Evolutionary conservation across 1,139 yeast genomes (phyloP).

Genomic region (Trichomonascaceae sp.): DNA sequence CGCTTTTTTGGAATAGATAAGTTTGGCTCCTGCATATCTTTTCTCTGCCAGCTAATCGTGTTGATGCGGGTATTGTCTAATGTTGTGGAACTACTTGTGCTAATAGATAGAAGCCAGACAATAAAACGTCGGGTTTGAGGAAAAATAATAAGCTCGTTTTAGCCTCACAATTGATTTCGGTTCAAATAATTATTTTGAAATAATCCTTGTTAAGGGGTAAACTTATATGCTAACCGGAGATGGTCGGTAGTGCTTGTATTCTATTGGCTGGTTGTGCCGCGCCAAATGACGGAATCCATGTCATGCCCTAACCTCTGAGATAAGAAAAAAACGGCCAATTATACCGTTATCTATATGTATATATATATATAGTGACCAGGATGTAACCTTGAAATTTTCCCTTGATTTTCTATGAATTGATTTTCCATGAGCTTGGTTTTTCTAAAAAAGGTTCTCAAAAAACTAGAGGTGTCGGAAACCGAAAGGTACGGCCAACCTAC

Average conservation of each 20-base stretch:
- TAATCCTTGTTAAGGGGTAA: not conserved
- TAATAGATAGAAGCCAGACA: not conserved
- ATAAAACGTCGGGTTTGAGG: not conserved
- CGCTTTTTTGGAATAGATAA: not conserved
- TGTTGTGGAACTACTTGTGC: not conserved
- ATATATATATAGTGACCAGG: not conserved
- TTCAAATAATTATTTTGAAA: not conserved
- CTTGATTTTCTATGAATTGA: not conserved
- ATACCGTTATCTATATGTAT: not conserved
- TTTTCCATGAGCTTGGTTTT: not conserved
- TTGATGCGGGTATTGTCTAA: not conserved
- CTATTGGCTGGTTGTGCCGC: not conserved
- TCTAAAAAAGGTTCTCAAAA: slow-evolving; percentile 13
- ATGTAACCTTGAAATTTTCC: not conserved
- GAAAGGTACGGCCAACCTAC: slow-evolving; percentile 10
- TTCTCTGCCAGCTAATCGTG: not conserved
- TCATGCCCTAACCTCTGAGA: not conserved
- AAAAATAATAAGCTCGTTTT: not conserved
- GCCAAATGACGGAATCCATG: not conserved
- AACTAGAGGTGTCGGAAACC: slow-evolving; percentile 15
- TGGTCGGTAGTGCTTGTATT: not conserved
- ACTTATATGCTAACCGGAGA: not conserved
- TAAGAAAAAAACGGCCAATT: not conserved
- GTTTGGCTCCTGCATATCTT: not conserved
- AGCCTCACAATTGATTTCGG: not conserved